Evolutionary conservation across 768 basidiomycete species (phyloP), one percentile per base, ranked within the genome.

Genomic region (Boletus subparvulus): DNA sequence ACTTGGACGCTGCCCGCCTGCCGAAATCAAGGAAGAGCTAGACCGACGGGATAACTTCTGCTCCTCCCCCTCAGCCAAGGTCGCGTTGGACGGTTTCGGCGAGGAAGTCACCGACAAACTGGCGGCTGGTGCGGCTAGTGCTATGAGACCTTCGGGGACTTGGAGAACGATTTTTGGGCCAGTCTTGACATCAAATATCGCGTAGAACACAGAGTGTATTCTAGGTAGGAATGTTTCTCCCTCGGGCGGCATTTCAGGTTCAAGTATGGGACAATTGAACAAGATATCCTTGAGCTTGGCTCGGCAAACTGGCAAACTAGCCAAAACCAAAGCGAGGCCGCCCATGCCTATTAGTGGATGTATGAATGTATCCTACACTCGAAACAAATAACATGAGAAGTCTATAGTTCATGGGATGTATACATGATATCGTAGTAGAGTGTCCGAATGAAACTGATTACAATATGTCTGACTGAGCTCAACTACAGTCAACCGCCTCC

Each of bases 101-200:
- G 76, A 74, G 28, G 73, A 68, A 16, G 70, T 69, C 46, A 66
- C 65, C 0, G 64, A 68, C 60, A 64, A 50, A 49, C 62, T 65
- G 66, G 67, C 47, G 55, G 64, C 63, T 66, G 64, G 58, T 32
- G 69, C 76, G 21, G 76, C 61, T 5, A 68, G 65, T 13, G 86
- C 81, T 59, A 96, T 92, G 49, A 94, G 84, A 43, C 87, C 92
- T 69, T 97, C 96, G 1, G 96, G 96, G 8, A 97, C 94, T 74
- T 98, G 95, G 65, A 89, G 90, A 6, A 92, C 85, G 45, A 98
- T 89, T 66, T 91, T 91, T 3, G 94, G 91, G 3, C 97, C 96
- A 52, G 88, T 84, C 6, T 75, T 76, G 37, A 87, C 80, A 73
- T 98, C 93, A 69, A 99, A 98, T 14, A 90, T 85, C 4, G 95